phyloP scores from a whole-genome alignment of 1,284 basidiomycete genomes.

The Salmacisia buchloeana region DNA sequence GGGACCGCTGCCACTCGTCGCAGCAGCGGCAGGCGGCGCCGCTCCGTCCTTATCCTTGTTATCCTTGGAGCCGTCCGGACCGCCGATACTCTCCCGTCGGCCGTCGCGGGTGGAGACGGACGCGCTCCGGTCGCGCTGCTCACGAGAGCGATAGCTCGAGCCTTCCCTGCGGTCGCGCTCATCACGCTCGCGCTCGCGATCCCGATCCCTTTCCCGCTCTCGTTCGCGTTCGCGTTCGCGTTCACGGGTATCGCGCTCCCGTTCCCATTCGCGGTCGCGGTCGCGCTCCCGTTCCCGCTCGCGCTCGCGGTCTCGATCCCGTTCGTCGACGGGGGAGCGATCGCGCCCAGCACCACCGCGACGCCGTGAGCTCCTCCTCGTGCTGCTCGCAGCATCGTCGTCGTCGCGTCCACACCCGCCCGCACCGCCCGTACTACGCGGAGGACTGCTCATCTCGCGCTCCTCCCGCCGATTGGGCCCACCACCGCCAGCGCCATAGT shows the following conservation, averaged over 20 bases:
- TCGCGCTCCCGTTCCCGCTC: background rate
- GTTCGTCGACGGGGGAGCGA: constrained; percentile 68
- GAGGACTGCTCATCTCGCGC: background rate
- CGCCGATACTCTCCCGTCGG: background rate
- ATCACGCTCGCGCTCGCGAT: background rate
- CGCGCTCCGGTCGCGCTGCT: too few species aligned
- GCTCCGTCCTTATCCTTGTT: background rate
- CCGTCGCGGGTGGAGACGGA: background rate
- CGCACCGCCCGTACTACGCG: too few species aligned
- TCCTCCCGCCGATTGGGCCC: background rate
- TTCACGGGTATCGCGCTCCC: background rate
- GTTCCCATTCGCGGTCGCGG: background rate
- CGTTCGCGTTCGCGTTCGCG: too few species aligned
- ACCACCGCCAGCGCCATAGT: constrained; percentile 32
- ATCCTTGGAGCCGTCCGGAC: background rate
- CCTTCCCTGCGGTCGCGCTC: too few species aligned
- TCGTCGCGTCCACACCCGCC: constrained; percentile 2
- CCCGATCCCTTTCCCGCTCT: background rate
- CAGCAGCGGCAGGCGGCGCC: background rate
- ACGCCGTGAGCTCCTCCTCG: background rate
- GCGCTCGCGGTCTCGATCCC: background rate
- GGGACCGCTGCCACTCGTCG: background rate
- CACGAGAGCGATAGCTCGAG: too few species aligned
- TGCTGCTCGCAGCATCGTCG: background rate
- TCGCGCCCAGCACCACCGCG: constrained; percentile 57